phyloP scores from a whole-genome alignment of 371 early-diverging fungal species.

The Mortierella sp. region DNA sequence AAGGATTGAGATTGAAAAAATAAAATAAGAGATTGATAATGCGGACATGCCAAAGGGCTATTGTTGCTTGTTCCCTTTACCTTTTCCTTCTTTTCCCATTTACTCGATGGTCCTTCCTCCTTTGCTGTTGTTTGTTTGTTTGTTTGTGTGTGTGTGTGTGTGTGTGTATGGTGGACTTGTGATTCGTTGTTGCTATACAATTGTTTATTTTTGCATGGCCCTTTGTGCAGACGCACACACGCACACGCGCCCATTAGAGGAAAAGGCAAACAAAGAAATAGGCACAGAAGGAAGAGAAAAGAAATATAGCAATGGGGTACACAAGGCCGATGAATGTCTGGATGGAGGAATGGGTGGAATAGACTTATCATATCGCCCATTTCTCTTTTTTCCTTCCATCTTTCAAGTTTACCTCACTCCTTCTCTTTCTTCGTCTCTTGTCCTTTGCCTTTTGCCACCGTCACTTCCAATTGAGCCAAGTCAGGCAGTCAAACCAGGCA shows the following conservation, averaged over 20 bases:
- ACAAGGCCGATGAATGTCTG: background rate
- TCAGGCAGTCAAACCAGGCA: background rate
- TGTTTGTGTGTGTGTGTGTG: background rate
- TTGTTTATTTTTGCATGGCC: background rate
- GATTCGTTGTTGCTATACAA: background rate
- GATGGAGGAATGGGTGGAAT: background rate
- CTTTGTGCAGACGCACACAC: background rate
- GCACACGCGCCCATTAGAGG: background rate
- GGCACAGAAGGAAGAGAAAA: background rate
- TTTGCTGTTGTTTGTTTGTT: background rate
- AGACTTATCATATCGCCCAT: background rate
- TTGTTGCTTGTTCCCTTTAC: no score
- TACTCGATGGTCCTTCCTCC: background rate
- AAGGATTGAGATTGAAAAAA: background rate
- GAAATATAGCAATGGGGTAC: background rate
- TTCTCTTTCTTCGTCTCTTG: background rate
- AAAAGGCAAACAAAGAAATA: background rate
- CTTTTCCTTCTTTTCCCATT: no score
- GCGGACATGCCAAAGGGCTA: background rate
- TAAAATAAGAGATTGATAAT: background rate
- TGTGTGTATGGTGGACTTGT: background rate
- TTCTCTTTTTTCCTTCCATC: background rate
- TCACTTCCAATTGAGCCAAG: background rate
- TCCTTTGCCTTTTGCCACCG: background rate
- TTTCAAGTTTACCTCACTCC: background rate